These are phyloP conservation scores for Xanthoconium purpureum DNA, from an alignment of 768 basidiomycete species.

Conservation along the genomic window DNA sequence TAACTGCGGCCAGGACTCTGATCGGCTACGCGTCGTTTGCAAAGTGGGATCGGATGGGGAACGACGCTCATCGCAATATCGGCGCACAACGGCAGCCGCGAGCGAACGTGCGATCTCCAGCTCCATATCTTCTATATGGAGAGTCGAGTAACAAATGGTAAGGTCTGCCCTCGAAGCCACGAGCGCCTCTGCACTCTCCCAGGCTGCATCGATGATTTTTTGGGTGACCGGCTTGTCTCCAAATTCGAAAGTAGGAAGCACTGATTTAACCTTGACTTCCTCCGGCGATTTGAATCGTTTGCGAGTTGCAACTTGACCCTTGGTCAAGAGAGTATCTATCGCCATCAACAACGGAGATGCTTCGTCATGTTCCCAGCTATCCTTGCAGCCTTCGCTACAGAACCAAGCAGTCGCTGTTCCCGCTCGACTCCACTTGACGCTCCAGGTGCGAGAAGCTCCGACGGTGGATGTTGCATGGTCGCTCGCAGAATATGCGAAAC, in stretches of 20 bases:
- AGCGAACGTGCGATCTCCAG: constrained; percentile 57
- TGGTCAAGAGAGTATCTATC: constrained; percentile 37
- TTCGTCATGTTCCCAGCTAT: constrained; percentile 40
- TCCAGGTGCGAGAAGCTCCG: constrained; percentile 41
- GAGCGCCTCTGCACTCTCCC: constrained; percentile 41
- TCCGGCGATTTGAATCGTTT: constrained; percentile 27
- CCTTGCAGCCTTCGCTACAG: constrained; percentile 49
- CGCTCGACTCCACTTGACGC: constrained; percentile 32
- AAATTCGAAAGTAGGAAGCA: constrained; percentile 12
- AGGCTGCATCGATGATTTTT: constrained; percentile 42
- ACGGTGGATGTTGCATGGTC: constrained; percentile 20
- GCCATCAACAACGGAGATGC: constrained; percentile 31
- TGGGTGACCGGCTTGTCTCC: constrained; percentile 32
- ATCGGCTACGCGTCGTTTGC: constrained; percentile 1
- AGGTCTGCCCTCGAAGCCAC: constrained; percentile 22
- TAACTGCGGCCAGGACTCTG: constrained; percentile 44
- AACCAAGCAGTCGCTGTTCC: constrained; percentile 51
- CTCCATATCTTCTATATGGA: constrained; percentile 48
- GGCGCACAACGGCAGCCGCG: constrained; percentile 47
- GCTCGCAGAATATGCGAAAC: constrained; percentile 54
- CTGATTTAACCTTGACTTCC: constrained; percentile 20
- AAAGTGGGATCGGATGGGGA: constrained; percentile 8
- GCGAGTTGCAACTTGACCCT: constrained; percentile 27
- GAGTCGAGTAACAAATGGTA: constrained; percentile 26
- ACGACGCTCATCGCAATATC: constrained; percentile 29